Evolutionary conservation across 164 flowering plant species (phyloP).

Genomic region (Houttuynia cordata): DNA sequence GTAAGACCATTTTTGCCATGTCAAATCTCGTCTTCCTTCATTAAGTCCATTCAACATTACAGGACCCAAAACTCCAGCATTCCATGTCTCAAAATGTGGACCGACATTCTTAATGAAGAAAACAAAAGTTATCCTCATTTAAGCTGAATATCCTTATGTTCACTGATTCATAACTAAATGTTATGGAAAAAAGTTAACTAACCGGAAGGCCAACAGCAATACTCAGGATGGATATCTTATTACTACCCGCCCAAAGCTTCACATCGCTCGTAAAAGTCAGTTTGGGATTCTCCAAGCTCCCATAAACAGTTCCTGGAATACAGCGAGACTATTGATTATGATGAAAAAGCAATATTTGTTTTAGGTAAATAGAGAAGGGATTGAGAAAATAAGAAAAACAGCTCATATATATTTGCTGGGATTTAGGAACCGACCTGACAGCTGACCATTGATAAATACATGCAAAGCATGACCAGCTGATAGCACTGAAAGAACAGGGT

Average conservation of each 20-base stretch:
- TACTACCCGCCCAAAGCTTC: constrained; percentile 57
- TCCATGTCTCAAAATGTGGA: constrained; percentile 74
- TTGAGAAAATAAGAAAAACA: background rate
- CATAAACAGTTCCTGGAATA: constrained; percentile 59
- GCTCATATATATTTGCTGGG: background rate
- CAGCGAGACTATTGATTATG: background rate
- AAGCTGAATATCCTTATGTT: background rate
- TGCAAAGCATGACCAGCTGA: constrained; percentile 94
- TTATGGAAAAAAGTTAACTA: constrained; percentile 16
- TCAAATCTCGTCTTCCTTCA: constrained; percentile 65
- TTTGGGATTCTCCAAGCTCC: constrained; percentile 53
- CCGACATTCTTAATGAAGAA: constrained; percentile 57
- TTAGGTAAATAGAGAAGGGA: background rate
- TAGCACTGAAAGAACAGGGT: constrained; percentile 52
- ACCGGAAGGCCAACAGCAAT: constrained; percentile 91
- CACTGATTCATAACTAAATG: background rate
- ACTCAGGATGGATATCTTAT: constrained; percentile 75
- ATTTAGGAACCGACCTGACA: constrained; percentile 33
- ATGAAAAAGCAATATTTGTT: background rate
- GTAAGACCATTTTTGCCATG: constrained; percentile 87
- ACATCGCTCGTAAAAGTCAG: constrained; percentile 46
- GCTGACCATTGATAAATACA: constrained; percentile 70
- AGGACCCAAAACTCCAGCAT: constrained; percentile 97
- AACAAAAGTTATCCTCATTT: background rate
- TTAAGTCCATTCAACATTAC: constrained; percentile 67